A percentile compares a stretch with the other conserved stretches of the same genome.
These are phyloP conservation scores for Candida tropicalis DNA, from an alignment of 1,139 yeast genomes.

Conservation along the genomic window DNA sequence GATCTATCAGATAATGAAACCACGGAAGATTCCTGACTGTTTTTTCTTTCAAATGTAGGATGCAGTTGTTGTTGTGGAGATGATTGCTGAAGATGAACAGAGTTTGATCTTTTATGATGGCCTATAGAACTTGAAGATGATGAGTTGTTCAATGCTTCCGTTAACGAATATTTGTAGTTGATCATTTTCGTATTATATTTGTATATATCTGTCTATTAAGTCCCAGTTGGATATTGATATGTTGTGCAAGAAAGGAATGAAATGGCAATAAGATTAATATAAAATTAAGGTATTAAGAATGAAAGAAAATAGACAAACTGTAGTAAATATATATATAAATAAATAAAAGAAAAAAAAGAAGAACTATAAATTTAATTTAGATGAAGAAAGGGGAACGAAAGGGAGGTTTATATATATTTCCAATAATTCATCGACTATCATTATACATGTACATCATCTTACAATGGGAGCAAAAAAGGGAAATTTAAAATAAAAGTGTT, in stretches of 20 bases:
- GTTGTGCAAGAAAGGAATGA: too few relatives aligned
- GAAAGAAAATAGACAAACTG: too few relatives aligned
- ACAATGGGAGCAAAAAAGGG: background rate
- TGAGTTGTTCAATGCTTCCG: conserved; percentile 5
- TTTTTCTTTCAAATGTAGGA: conserved; percentile 4
- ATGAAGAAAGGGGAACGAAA: too few relatives aligned
- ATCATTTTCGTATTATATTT: too few relatives aligned
- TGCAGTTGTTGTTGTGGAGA: background rate
- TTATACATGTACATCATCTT: too few relatives aligned
- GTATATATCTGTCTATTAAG: background rate
- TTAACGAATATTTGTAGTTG: conserved; percentile 12
- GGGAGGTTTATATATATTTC: too few relatives aligned
- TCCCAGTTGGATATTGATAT: too few relatives aligned
- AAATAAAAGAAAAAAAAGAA: background rate
- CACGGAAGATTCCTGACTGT: conserved; percentile 11
- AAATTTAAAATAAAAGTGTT: too few relatives aligned
- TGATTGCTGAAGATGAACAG: background rate
- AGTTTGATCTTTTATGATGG: conserved; percentile 1
- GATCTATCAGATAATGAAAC: conserved; percentile 1
- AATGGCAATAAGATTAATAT: background rate
- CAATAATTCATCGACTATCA: too few relatives aligned
- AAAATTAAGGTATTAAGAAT: too few relatives aligned
- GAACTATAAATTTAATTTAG: too few relatives aligned
- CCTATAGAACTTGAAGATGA: background rate
- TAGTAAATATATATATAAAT: conserved; percentile 2